phyloP scores from a whole-genome alignment of 306 rosid genomes.

The Vigna reflexopilosa region DNA sequence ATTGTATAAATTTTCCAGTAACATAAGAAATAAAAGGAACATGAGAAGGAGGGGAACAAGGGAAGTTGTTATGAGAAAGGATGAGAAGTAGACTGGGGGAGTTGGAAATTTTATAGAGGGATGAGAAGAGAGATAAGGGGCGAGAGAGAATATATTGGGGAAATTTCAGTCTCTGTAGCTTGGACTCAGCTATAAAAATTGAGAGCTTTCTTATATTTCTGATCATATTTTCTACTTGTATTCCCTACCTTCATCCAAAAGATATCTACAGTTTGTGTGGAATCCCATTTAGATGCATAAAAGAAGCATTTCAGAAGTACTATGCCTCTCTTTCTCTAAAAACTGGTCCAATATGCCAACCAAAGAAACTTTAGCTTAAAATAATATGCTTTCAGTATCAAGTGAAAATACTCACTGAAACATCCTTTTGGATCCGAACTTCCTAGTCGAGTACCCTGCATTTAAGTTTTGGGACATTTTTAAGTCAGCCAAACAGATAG shows the following conservation, averaged over 20 bases:
- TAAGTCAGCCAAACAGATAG: constrained; percentile 35
- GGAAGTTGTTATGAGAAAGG: neutral
- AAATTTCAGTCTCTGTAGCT: neutral
- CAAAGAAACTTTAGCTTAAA: constrained; percentile 46
- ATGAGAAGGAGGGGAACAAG: neutral
- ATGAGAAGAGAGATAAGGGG: neutral
- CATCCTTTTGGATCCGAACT: constrained; percentile 99
- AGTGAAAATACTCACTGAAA: constrained; percentile 75
- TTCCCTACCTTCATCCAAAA: constrained; percentile 3
- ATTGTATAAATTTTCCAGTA: constrained; percentile 19
- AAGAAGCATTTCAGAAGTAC: constrained; percentile 10
- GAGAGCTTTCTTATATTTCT: neutral
- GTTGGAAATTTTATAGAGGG: neutral
- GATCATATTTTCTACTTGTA: neutral
- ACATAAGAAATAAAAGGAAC: neutral
- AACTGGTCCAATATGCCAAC: constrained; percentile 6
- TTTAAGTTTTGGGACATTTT: constrained; percentile 47
- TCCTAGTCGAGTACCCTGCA: constrained; percentile 98
- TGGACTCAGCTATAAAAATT: neutral
- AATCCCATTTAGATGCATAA: constrained; percentile 9
- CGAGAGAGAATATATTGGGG: neutral
- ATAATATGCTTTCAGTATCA: constrained; percentile 43
- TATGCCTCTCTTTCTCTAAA: constrained; percentile 23
- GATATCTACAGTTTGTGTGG: constrained; percentile 19
- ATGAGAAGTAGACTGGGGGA: neutral